A percentile compares a stretch with the other conserved stretches of the same genome.
phyloP scores from a whole-genome alignment of 495 filamentous ascomycete species.

The Pseudoneurospora amorphoporcata region DNA sequence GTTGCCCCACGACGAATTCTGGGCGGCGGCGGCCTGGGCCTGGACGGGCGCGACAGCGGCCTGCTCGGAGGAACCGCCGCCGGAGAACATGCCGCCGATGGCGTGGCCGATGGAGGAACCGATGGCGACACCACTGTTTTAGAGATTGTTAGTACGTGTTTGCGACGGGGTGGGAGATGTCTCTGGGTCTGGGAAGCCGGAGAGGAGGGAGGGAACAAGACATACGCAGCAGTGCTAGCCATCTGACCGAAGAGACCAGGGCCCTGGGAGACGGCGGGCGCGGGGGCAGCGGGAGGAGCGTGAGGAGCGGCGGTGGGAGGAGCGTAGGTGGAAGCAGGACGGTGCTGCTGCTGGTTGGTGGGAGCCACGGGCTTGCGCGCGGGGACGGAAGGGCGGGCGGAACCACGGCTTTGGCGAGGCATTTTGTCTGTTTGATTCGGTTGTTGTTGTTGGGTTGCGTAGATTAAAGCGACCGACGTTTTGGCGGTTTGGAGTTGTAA shows the following conservation, averaged over 20 bases:
- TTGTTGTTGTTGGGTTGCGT: neutral
- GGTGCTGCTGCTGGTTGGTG: slow-evolving; percentile 50
- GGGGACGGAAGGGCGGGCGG: slow-evolving; percentile 59
- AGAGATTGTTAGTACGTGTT: slow-evolving; percentile 6
- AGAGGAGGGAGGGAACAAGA: slow-evolving; percentile 6
- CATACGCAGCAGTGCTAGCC: slow-evolving; percentile 78
- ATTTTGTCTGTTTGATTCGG: slow-evolving; percentile 37
- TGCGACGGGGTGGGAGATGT: neutral
- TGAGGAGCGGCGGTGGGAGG: slow-evolving; percentile 36
- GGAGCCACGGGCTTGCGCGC: slow-evolving; percentile 44
- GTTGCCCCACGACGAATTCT: slow-evolving; percentile 45
- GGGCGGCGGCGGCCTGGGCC: slow-evolving; percentile 23
- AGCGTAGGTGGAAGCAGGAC: slow-evolving; percentile 55
- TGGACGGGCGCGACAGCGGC: slow-evolving; percentile 38
- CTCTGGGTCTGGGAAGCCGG: slow-evolving; percentile 3
- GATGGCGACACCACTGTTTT: slow-evolving; percentile 77
- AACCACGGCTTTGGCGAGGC: slow-evolving; percentile 68
- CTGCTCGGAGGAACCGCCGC: slow-evolving; percentile 47
- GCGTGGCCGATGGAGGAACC: slow-evolving; percentile 93
- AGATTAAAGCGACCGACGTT: neutral
- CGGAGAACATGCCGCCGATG: slow-evolving; percentile 71
- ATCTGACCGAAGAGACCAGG: slow-evolving; percentile 77
- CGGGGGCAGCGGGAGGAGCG: slow-evolving; percentile 38
- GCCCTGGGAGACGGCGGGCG: slow-evolving; percentile 38
- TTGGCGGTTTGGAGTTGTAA: neutral